Evolutionary conservation across 1,139 yeast species (phyloP).

Genomic region (Kodamaea fungicola): DNA sequence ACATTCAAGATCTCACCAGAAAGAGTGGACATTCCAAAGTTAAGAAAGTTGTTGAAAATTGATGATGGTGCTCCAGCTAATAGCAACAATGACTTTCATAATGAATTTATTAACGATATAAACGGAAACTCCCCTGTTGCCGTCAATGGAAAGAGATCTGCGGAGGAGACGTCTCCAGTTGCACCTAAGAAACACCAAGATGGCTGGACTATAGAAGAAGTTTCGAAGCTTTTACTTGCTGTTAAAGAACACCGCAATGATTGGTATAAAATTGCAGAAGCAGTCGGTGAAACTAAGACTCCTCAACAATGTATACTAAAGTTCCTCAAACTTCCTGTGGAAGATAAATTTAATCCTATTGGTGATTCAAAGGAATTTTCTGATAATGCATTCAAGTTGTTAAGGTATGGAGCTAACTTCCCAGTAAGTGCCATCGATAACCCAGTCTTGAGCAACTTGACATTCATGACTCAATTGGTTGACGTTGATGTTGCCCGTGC

Average conservation of each 20-base stretch:
- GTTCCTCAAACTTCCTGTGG: conserved; percentile 78
- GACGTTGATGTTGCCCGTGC: conserved; percentile 85
- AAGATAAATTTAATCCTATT: conserved; percentile 53
- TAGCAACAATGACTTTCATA: neutral
- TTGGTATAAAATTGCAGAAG: conserved; percentile 72
- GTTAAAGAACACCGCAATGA: conserved; percentile 57
- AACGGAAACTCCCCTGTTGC: conserved; percentile 3
- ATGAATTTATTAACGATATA: neutral
- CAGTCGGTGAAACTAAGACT: conserved; percentile 59
- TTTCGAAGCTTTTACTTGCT: conserved; percentile 57
- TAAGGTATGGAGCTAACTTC: conserved; percentile 76
- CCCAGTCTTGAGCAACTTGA: conserved; percentile 86
- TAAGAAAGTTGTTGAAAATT: conserved; percentile 47
- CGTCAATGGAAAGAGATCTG: conserved; percentile 6
- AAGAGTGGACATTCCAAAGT: conserved; percentile 51
- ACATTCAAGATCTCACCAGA: conserved; percentile 60
- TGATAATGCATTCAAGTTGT: conserved; percentile 37
- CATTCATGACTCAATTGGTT: conserved; percentile 81
- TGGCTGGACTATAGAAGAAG: conserved; percentile 66
- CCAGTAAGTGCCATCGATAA: conserved; percentile 86
- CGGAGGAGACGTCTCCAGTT: conserved; percentile 10
- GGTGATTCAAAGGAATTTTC: conserved; percentile 35
- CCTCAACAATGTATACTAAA: conserved; percentile 80
- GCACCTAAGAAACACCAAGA: conserved; percentile 42
- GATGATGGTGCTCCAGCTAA: conserved; percentile 2